Conservation (phyloP, 495 filamentous ascomycete species). For the Penicillium goetzii region DNA sequence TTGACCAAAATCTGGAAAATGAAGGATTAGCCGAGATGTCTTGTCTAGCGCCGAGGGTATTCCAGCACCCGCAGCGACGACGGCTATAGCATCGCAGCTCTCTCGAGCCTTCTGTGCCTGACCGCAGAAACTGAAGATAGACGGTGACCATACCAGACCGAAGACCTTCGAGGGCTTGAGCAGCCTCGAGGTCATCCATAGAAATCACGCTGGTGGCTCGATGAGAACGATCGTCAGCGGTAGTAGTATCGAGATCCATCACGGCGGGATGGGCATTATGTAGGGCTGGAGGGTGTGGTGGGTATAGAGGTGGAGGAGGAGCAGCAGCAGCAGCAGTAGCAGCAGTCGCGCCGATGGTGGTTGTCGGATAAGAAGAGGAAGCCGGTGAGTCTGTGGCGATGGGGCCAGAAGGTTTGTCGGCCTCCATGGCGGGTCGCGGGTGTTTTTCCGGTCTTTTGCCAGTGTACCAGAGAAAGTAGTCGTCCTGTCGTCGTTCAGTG, state of each 20-base stretch:
- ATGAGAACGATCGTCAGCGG: constrained; percentile 47
- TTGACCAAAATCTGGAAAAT: constrained; percentile 36
- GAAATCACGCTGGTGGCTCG: constrained; percentile 58
- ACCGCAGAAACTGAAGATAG: constrained; percentile 17
- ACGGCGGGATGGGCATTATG: constrained; percentile 41
- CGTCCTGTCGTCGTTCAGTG: background rate
- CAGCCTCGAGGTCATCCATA: constrained; percentile 86
- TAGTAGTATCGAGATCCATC: constrained; percentile 47
- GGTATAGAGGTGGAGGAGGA: background rate
- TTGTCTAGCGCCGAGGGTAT: background rate
- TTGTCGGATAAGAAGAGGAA: constrained; percentile 11
- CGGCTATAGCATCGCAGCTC: background rate
- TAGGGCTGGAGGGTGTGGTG: constrained; percentile 17
- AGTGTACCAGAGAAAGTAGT: background rate
- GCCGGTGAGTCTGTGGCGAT: constrained; percentile 10
- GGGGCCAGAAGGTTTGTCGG: constrained; percentile 5
- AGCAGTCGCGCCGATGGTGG: background rate
- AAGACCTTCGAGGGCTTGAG: constrained; percentile 83
- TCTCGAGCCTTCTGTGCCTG: background rate
- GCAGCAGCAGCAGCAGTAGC: background rate
- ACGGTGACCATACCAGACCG: constrained; percentile 64
- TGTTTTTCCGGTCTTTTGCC: background rate
- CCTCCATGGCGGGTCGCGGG: constrained; percentile 8
- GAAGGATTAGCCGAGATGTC: constrained; percentile 20
- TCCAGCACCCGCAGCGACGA: background rate